A percentile compares a stretch with the other conserved stretches of the same genome.
phyloP scores from a whole-genome alignment of 352 stramenopile species.

The Globisporangium yorkense region DNA sequence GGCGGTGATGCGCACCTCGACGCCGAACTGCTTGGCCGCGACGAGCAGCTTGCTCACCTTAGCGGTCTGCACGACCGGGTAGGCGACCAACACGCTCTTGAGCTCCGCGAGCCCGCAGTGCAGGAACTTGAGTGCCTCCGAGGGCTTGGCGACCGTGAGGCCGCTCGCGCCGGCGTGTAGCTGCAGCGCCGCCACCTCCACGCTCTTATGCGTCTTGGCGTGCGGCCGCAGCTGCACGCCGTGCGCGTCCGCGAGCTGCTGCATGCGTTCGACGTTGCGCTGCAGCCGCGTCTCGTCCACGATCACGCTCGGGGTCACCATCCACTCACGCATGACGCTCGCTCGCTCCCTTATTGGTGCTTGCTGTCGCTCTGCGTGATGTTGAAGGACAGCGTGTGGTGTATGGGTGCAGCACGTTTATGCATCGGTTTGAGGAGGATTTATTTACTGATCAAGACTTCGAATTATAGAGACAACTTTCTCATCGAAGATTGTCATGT shows the following conservation, averaged over 20 bases:
- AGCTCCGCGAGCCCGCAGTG: conserved; percentile 34
- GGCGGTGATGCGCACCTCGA: conserved; percentile 57
- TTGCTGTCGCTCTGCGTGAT: not conserved
- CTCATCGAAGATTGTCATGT: too few relatives aligned
- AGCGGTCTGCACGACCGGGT: conserved; percentile 53
- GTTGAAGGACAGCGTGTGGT: not conserved
- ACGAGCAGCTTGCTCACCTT: conserved; percentile 54
- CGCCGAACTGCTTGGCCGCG: conserved; percentile 30
- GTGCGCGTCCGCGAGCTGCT: conserved; percentile 36
- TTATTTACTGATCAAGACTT: too few relatives aligned
- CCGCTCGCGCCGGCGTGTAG: conserved; percentile 45
- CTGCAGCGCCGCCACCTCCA: conserved; percentile 55
- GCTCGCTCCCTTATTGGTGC: not conserved
- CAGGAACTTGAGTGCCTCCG: conserved; percentile 62
- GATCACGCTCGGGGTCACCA: conserved; percentile 57
- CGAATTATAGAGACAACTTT: too few relatives aligned
- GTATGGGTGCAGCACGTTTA: too few relatives aligned
- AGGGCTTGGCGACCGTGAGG: conserved; percentile 64
- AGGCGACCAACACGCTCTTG: conserved; percentile 54
- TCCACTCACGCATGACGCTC: conserved; percentile 36
- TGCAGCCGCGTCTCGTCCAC: conserved; percentile 49
- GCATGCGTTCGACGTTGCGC: conserved; percentile 68
- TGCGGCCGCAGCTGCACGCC: conserved; percentile 58
- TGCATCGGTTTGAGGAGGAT: too few relatives aligned
- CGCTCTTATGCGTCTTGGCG: conserved; percentile 74